Evolutionary conservation across 306 rosid genomes (phyloP), one percentile per base, ranked within the genome.

Genomic region (Glycine latifolia): DNA sequence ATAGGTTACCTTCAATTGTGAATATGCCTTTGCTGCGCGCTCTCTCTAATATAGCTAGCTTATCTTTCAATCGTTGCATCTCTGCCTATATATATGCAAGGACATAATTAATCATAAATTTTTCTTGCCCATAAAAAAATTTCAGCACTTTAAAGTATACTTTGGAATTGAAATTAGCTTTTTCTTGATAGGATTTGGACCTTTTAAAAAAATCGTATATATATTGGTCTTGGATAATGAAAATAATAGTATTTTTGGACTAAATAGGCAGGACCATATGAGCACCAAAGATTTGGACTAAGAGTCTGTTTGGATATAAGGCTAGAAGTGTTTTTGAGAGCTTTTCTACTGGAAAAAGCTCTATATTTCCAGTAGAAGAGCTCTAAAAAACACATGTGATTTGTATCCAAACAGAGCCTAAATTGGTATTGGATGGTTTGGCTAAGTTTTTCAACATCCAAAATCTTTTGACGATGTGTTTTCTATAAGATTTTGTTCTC

Each of bases 11-110:
- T 95, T 95, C 73, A 95, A 84, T 81, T 88, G 98, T 80, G 93
- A 95, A 80, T 95, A 98, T 83, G 98, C 99, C 84, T 89, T 93
- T 4, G 94, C 94, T 79, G 99, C n/a, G n/a, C n/a, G n/a, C 88
- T 90, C 99, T 91, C 67, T 93, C 98, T 68, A 93, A 87, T 71
- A 89, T 83, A 35, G 89, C 87, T 66, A 95, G 90, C 75, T 91
- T 95, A 73, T 95, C 98, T 87, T 90, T 93, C 91, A 91, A 55
- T 14, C 99, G 73, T 89, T 91, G 98, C 87, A 88, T 88, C 87
- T 93, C 99, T 41, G 97, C 99, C 99, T 94, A 39, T 82, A 80
- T 82, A 80, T 71, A 75, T 35, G 49, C 49, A 65, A 48, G 52
- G 7, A 68, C 11, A 79, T 15, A 12, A 3, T 61, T 76, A 76